phyloP scores from a whole-genome alignment of 2,329 filamentous ascomycete genomes.

The Trichoderma aggressivum region DNA sequence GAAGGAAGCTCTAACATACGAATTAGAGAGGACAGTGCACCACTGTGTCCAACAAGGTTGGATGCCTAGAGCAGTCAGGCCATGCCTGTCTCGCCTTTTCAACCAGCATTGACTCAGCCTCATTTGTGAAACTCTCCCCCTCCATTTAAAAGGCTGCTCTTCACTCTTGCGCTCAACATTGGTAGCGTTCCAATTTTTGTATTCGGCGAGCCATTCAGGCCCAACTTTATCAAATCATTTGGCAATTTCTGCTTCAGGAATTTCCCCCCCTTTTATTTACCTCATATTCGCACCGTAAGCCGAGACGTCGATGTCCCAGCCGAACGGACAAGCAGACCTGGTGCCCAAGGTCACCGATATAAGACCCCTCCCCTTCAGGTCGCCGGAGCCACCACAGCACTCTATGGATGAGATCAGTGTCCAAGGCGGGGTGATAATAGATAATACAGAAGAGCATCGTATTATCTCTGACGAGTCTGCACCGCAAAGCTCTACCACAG shows the following conservation, averaged over 20 bases:
- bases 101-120: background rate
- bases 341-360: background rate
- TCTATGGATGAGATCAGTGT: background rate
- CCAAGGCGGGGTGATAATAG: background rate
- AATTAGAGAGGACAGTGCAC: no score
- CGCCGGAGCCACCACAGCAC: background rate
- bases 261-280: background rate
- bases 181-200: background rate
- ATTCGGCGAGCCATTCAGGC: background rate
- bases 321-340: background rate
- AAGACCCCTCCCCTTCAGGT: background rate
- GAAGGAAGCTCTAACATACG: background rate
- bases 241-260: background rate
- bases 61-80: background rate
- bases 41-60: background rate
- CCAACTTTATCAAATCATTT: background rate
- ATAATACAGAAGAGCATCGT: background rate
- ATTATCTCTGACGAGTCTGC: background rate
- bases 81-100: background rate
- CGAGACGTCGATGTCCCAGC: background rate
- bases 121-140: background rate
- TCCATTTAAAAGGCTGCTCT: background rate
- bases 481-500: background rate
- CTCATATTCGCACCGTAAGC: background rate
- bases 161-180: background rate